phyloP scores from a whole-genome alignment of 139 green algal genomes.

The Chlorella sp. region DNA sequence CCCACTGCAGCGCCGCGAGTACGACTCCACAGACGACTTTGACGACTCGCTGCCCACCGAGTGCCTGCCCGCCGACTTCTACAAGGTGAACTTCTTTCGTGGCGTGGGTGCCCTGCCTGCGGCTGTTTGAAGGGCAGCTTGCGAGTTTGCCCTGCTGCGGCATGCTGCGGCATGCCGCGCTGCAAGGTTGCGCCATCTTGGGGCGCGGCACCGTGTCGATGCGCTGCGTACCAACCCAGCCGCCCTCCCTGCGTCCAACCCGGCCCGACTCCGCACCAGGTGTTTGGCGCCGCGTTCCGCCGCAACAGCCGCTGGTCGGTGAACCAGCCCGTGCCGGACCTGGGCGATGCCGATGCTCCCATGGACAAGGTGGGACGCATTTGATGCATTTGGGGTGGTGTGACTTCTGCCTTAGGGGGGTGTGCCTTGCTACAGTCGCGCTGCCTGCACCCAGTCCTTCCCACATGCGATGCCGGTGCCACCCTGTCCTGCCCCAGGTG shows the following conservation, averaged over 20 bases:
- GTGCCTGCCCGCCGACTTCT: constrained; percentile 86
- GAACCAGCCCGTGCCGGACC: constrained; percentile 74
- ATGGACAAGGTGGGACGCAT: constrained; percentile 44
- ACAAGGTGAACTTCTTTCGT: constrained; percentile 77
- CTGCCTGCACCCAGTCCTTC: too few species aligned
- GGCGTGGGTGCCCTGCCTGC: too few species aligned
- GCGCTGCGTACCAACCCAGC: too few species aligned
- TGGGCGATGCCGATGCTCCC: constrained; percentile 69
- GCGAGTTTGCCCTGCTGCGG: not conserved
- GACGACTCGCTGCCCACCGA: constrained; percentile 91
- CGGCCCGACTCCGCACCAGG: constrained; percentile 45
- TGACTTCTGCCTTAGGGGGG: too few species aligned
- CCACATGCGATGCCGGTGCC: not conserved
- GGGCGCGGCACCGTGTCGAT: too few species aligned
- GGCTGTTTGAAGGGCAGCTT: too few species aligned
- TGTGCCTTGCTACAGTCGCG: too few species aligned
- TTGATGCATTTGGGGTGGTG: too few species aligned
- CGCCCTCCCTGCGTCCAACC: too few species aligned
- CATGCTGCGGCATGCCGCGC: too few species aligned
- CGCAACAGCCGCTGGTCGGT: constrained; percentile 89
- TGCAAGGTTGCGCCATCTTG: too few species aligned
- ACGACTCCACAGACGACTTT: constrained; percentile 95
- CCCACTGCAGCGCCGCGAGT: constrained; percentile 61
- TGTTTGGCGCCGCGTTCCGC: constrained; percentile 94
- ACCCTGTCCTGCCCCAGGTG: constrained; percentile 52